Base-by-base conservation (phyloP, 352 stramenopile genomes). In the Pythium insidiosum region DNA sequence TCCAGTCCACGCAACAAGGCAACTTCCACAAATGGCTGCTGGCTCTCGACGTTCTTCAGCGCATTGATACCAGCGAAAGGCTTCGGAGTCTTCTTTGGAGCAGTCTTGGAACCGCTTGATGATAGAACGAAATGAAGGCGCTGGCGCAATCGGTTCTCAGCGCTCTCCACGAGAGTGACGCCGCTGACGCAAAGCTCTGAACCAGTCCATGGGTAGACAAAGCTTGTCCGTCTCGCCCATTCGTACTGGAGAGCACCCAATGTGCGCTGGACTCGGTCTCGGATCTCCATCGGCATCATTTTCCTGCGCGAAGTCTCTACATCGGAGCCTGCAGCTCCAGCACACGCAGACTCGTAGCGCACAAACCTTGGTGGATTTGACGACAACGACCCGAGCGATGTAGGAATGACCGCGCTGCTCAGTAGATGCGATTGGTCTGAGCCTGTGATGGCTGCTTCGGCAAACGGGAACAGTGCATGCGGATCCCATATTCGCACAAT, bases 1-100 rank as follows among this genome's bases (percentile, higher is more conserved):
- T 89, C 77, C n/a, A 89, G 34, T 13, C 64, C 68, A 11, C 44
- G 12, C n/a, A 89, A 78, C 18, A 89, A 28, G 3, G 73, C 47
- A 5, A 56, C 54, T 42, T 86, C 72, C 4, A 28, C 35, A 35
- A 76, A 61, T 20, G 58, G 39, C 20, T 59, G 54, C 31, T 58
- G 54, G 19, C 44, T 50, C 0, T 21, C 40, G 10, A 86, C 29
- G 1, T 49, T 70, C 30, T 56, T 33, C n/a, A 86, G n/a, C 18
- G 63, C 66, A 7, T 72, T 85, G 3, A 80, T 38, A 0, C 77
- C 77, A 20, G 53, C 63, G 59, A 87, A 87, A 2, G 74, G 67
- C 5, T 50, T 45, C 5, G 5, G 18, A 23, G 43, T 51, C 29
- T 56, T 56, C 34, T 38, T 45, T 21, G 18, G n/a, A 3, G 37